Percentiles rank a stretch among this genome's conserved stretches.
These are phyloP conservation scores for Dictyophora rubrovolvata DNA, from an alignment of 768 basidiomycete genomes.

Conservation along the genomic window DNA sequence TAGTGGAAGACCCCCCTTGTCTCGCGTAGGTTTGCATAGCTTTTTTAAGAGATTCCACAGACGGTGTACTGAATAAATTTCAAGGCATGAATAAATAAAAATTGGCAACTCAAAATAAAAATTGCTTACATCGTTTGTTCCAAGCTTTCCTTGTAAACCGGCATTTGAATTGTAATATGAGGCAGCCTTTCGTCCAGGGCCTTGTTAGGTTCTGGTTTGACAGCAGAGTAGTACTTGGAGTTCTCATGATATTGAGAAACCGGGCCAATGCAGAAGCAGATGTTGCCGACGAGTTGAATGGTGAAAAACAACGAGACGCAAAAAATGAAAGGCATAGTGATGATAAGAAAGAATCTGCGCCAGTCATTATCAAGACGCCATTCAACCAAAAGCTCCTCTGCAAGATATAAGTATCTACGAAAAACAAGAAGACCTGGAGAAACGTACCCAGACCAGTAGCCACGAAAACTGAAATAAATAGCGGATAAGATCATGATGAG, in stretches of 20 bases:
- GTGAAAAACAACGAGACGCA: slow-evolving; percentile 47
- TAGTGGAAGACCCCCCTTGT: slow-evolving; percentile 75
- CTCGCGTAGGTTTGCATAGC: slow-evolving; percentile 88
- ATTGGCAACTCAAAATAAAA: background rate
- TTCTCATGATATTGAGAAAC: slow-evolving; percentile 82
- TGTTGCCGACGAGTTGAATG: slow-evolving; percentile 12
- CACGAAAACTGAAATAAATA: slow-evolving; percentile 46
- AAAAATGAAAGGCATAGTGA: slow-evolving; percentile 58
- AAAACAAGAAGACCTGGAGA: background rate
- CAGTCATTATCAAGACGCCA: slow-evolving; percentile 55
- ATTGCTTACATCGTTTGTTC: slow-evolving; percentile 67
- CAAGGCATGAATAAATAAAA: background rate
- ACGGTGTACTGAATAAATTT: slow-evolving; percentile 42
- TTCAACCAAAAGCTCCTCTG: slow-evolving; percentile 47
- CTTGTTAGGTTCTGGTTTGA: slow-evolving; percentile 48
- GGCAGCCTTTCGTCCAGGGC: slow-evolving; percentile 56
- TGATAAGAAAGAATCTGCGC: slow-evolving; percentile 54
- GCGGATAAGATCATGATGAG: background rate
- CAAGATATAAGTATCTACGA: background rate
- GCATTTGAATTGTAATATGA: slow-evolving; percentile 72
- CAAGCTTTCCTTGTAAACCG: slow-evolving; percentile 81
- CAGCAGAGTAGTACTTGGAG: slow-evolving; percentile 72
- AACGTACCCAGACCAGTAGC: slow-evolving; percentile 38
- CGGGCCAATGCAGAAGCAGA: slow-evolving; percentile 48
- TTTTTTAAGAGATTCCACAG: slow-evolving; percentile 68